These are phyloP conservation scores for Oropetium thomaeum DNA, from an alignment of 176 grass and related monocot genomes.

Conservation along the genomic window DNA sequence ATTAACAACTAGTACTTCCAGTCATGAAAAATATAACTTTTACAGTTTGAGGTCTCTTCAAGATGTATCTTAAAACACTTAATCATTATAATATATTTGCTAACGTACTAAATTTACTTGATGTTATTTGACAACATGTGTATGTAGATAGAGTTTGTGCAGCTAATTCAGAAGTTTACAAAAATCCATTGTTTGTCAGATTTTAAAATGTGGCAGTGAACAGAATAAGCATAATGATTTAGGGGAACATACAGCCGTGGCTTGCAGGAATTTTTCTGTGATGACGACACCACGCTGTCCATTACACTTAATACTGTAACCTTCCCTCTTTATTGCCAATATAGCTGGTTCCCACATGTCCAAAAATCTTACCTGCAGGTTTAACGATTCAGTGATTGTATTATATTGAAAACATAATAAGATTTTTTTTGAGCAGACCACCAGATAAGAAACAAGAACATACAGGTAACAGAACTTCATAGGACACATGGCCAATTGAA, in stretches of 20 bases:
- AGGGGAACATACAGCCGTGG: constrained; percentile 57
- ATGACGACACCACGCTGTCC: constrained; percentile 73
- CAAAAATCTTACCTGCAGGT: constrained; percentile 71
- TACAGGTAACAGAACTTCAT: constrained; percentile 80
- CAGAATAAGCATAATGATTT: not conserved
- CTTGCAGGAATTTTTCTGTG: constrained; percentile 80
- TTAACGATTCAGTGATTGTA: constrained; percentile 5
- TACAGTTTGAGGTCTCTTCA: not conserved
- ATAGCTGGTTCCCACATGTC: constrained; percentile 94
- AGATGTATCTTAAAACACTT: not conserved
- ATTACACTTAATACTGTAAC: constrained; percentile 85
- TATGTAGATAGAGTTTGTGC: not conserved
- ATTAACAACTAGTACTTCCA: not conserved
- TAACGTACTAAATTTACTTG: not conserved
- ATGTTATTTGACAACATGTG: not conserved
- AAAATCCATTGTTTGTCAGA: not conserved
- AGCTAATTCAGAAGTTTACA: constrained; percentile 8
- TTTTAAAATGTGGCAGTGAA: not conserved
- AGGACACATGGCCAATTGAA: constrained; percentile 69
- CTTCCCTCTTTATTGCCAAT: constrained; percentile 90
- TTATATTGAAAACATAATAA: not conserved
- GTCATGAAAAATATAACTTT: not conserved
- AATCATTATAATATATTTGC: not conserved
- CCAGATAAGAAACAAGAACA: constrained; percentile 12
- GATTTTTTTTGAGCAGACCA: constrained; percentile 6